Base-by-base conservation (phyloP, 1,139 yeast species). In the Suhomyces panamericanus region DNA sequence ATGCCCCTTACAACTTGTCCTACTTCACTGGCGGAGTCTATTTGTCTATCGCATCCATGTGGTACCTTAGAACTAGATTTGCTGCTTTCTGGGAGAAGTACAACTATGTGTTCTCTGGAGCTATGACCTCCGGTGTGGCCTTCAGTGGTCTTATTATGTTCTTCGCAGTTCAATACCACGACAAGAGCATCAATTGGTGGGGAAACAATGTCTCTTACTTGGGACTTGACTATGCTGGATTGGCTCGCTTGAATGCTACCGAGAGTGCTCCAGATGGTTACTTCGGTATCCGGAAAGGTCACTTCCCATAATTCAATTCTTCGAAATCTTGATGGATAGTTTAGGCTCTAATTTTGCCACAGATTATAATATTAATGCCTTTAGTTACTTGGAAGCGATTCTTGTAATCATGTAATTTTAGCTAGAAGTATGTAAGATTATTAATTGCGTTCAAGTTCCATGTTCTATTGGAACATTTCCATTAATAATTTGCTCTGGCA, bases 161-260 rank as follows among this genome's bases (percentile, higher is more conserved):
- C 47, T 57, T 58, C 38, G 54, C 61, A 1, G 61, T 56, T 4
- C 58, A 56, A 31, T 58, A 56, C 38, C 54, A 55, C 32, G 52
- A 41, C 16, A 50, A 49, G 39, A 42, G 41, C 28, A 42, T 57
- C 20, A 32, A 35, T 33, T 56, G 62, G 60, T 56, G 61, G 60
- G 59, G 61, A 3, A 56, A 54, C 38, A 32, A 28, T 22, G 55
- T 57, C 14, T n/a, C 39, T 8, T 39, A 41, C 32, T 34, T 16
- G 4, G 60, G 60, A 7, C 10, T 49, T 5, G 61, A 56, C 29
- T 50, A 46, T 20, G 41, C 33, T 14, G 38, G 32, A 22, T 13
- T 13, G n/a, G 15, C 46, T 16, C 14, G 32, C 10, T 17, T 39
- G 35, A 43, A 43, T 33, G 43, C 46, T 2, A 35, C 46, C 3